Percentiles rank a stretch among this genome's conserved stretches.
phyloP scores from a whole-genome alignment of 805 yeast species.

The Tetrapisispora taiwanensis region DNA sequence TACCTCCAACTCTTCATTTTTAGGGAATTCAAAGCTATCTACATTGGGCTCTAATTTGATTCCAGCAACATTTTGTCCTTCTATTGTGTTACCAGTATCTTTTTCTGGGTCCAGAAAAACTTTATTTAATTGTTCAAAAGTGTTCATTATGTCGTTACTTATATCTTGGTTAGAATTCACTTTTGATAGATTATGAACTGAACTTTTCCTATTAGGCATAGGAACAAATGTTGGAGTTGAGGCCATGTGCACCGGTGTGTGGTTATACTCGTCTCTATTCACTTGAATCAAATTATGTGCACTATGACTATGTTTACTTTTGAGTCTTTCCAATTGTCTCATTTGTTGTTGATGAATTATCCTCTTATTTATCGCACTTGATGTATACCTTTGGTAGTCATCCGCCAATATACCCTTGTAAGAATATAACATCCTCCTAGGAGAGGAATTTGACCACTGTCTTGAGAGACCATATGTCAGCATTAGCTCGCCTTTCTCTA shows the following conservation, averaged over 20 bases:
- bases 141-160: neutral
- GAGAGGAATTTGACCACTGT: conserved; percentile 87
- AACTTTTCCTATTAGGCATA: neutral
- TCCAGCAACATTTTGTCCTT: neutral
- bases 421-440: conserved; percentile 80
- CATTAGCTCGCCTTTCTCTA: conserved; percentile 70
- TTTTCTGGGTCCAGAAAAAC: neutral
- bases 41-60: neutral
- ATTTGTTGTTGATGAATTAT: conserved; percentile 3
- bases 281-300: neutral
- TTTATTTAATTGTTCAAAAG: neutral
- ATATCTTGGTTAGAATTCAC: neutral
- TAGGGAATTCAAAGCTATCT: neutral
- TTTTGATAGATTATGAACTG: neutral
- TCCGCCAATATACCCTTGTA: conserved; percentile 68
- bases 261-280: conserved; percentile 1
- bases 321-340: neutral
- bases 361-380: conserved; percentile 2
- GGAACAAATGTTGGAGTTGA: conserved; percentile 1
- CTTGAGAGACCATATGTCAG: conserved; percentile 66
- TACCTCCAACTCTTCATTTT: neutral
- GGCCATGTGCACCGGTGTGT: conserved; percentile 2
- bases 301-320: neutral
- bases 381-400: conserved; percentile 64
- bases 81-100: neutral